Base-by-base conservation (phyloP, 345 rosid species). In the Boechera stricta region DNA sequence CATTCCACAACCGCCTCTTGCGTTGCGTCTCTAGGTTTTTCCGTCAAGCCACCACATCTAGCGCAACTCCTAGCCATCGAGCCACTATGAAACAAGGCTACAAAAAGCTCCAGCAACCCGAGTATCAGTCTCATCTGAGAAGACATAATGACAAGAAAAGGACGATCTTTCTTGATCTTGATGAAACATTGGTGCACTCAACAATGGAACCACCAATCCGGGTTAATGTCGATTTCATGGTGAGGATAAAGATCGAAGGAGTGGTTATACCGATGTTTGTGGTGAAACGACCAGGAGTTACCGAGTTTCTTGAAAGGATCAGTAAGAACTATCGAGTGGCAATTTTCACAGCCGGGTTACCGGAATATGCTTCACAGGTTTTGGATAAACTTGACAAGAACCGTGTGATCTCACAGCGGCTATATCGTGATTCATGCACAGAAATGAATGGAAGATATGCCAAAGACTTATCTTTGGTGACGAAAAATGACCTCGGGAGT, bases 331-430 rank as follows among this genome's bases (percentile, higher is more conserved):
- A 75, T 54, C 90, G 87, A 78, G 82, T 92, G 71, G 99, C 82
- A 60, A 84, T 92, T 49, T 92, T 95, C 83, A 95, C 99, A 10
- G 98, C 99, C 6, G 99, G 96, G 21, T 67, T 95, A 10, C 82
- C 71, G 35, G 94, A 85, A 70, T 95, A 95, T 65, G 99, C 97
- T 7, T 82, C 97, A 0, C 79, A 85, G 76, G 86, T 92, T 55
- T 79, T 95, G 57, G 96, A 92, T 32, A 82, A 75, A 79, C 72
- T 95, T 6, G 99, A 92, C 71, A 79, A 67, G 42, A 80, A 84
- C 21, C 84, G 85, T 64, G 56, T 87, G 69, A 86, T 95, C 16
- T 88, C 98, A 1, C 89, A 88, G 72, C 67, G 96, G 78, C 84
- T 95, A 33, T 95, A 89, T 64, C 59, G 97, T 16, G 89, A 91